These are phyloP conservation scores for Phytophthora cryptogea DNA, from an alignment of 352 stramenopile genomes.

Conservation along the genomic window DNA sequence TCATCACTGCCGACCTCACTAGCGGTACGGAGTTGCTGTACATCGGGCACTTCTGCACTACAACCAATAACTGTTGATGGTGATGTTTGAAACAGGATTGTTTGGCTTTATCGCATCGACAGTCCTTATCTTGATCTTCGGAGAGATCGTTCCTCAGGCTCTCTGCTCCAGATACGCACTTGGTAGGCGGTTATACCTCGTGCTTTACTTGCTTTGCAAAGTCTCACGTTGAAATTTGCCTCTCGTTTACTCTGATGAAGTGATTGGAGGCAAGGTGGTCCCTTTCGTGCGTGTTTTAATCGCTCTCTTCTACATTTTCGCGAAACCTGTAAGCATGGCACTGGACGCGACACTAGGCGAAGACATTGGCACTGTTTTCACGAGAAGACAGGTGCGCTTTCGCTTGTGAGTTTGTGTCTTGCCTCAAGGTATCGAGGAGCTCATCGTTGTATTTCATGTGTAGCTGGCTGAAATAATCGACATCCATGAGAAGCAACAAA, in stretches of 20 bases:
- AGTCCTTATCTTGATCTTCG: conserved; percentile 95
- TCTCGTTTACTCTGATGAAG: conserved; percentile 22
- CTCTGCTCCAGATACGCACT: conserved; percentile 96
- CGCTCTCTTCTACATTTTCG: conserved; percentile 92
- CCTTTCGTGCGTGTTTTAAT: conserved; percentile 95
- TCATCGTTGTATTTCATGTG: neutral
- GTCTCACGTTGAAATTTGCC: neutral
- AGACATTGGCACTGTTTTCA: conserved; percentile 97
- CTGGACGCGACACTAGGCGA: conserved; percentile 93
- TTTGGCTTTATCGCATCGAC: conserved; percentile 95
- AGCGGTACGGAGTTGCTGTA: conserved; percentile 33
- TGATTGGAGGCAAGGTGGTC: conserved; percentile 76
- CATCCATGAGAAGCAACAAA: conserved; percentile 94
- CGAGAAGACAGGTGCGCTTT: conserved; percentile 61
- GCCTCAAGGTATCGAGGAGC: neutral
- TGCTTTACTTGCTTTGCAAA: conserved; percentile 1
- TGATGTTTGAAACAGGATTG: conserved; percentile 38
- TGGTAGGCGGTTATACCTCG: conserved; percentile 43
- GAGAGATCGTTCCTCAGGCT: conserved; percentile 93
- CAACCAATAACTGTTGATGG: neutral
- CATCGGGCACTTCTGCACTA: neutral
- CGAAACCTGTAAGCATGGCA: conserved; percentile 92
- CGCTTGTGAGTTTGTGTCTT: neutral
- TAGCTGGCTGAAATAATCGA: conserved; percentile 96
- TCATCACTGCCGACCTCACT: conserved; percentile 94